Evolutionary conservation across 176 grass and related monocot species (phyloP).

Genomic region (Pontederia paniculata): DNA sequence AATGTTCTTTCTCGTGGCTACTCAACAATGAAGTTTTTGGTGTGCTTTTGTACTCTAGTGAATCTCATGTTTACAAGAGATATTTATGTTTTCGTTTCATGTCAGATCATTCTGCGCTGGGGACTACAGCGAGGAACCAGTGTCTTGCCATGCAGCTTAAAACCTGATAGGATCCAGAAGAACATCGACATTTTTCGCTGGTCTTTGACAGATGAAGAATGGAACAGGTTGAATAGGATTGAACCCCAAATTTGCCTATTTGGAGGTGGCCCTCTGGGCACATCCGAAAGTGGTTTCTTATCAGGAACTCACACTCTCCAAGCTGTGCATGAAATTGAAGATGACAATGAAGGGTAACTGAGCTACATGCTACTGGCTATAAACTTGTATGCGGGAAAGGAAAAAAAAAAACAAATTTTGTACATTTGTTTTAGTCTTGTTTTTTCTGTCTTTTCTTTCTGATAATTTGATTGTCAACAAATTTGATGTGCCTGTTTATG

Average conservation of each 20-base stretch:
- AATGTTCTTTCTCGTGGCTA: no score
- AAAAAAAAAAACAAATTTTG: no score
- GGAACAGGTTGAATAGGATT: slow-evolving; percentile 27
- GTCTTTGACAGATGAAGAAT: slow-evolving; percentile 30
- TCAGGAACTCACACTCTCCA: slow-evolving; percentile 28
- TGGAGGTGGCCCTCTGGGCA: slow-evolving; percentile 21
- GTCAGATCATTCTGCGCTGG: slow-evolving; percentile 41
- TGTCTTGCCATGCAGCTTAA: slow-evolving; percentile 37
- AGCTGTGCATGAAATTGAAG: slow-evolving; percentile 36
- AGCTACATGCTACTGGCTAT: no score
- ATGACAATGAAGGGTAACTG: slow-evolving; percentile 13
- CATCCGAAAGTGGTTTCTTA: slow-evolving; percentile 26
- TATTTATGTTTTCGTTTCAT: no score
- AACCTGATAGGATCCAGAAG: slow-evolving; percentile 26
- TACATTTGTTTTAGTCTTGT: no score
- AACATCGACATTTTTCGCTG: slow-evolving; percentile 39
- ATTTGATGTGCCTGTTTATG: no score
- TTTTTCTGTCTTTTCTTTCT: no score
- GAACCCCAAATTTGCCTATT: slow-evolving; percentile 35
- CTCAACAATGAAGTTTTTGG: no score
- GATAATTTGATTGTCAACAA: no score
- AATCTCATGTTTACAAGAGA: no score
- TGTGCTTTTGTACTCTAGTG: no score
- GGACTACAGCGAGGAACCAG: slow-evolving; percentile 35
- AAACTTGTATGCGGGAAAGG: no score